Evolutionary conservation across 1,284 basidiomycete species (phyloP).

Genomic region (Ceraceosorus bombacis): DNA sequence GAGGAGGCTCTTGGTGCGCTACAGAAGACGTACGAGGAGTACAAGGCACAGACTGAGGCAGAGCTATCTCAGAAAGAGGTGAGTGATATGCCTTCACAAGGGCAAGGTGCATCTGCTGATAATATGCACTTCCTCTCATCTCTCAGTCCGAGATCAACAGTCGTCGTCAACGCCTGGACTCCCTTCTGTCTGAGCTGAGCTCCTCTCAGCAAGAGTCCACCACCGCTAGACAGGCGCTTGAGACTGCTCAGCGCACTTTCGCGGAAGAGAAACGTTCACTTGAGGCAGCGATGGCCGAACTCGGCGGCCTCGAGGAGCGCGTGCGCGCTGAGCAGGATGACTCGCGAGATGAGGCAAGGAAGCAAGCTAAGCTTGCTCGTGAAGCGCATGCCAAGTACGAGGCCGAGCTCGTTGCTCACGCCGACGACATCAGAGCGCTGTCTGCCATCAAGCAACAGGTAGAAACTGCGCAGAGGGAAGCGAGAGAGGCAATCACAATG

Average conservation of each 20-base stretch:
- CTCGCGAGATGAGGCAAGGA: conserved; percentile 41
- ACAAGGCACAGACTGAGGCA: conserved; percentile 43
- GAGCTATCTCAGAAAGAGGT: conserved; percentile 59
- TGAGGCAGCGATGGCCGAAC: conserved; percentile 42
- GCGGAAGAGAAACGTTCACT: conserved; percentile 55
- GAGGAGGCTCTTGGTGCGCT: conserved; percentile 67
- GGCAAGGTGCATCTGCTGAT: conserved; percentile 49
- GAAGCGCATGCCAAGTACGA: conserved; percentile 73
- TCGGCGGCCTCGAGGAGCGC: conserved; percentile 34
- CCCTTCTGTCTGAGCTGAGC: conserved; percentile 58
- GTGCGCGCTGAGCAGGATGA: conserved; percentile 56
- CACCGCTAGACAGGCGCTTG: conserved; percentile 60
- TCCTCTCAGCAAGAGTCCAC: conserved; percentile 55
- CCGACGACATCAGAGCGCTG: conserved; percentile 58
- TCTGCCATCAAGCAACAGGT: conserved; percentile 34
- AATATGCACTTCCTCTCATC: background rate
- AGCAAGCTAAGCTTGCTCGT: conserved; percentile 65
- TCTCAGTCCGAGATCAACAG: conserved; percentile 61
- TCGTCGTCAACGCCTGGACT: conserved; percentile 60
- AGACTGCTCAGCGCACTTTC: conserved; percentile 60
- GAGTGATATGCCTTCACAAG: conserved; percentile 18
- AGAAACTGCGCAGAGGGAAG: conserved; percentile 67
- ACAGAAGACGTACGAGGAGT: conserved; percentile 68
- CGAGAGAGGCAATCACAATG: conserved; percentile 57
- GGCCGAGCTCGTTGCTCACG: conserved; percentile 71